A percentile compares a stretch with the other conserved stretches of the same genome.
phyloP scores from a whole-genome alignment of 169 alveolate species.

The Plasmodium ovale region DNA sequence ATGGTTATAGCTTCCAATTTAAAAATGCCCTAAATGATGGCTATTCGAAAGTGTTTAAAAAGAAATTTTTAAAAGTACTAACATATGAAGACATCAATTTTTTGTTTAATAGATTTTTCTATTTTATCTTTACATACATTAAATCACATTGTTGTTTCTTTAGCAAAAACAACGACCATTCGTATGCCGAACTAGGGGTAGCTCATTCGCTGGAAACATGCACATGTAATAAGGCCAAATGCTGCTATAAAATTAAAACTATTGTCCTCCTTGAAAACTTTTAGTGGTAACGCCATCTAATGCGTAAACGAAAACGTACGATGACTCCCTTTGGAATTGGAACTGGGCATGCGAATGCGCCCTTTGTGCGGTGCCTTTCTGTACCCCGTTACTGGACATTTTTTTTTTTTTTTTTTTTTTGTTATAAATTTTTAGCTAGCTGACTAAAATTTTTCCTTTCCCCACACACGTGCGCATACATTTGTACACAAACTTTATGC shows the following conservation, averaged over 20 bases:
- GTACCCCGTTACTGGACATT: not conserved
- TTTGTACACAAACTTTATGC: too few species aligned
- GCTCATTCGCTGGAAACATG: not conserved
- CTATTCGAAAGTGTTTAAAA: slow-evolving; percentile 73
- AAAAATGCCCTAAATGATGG: slow-evolving; percentile 61
- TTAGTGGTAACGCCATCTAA: slow-evolving; percentile 1
- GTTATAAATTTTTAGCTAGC: too few species aligned
- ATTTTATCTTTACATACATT: slow-evolving; percentile 37
- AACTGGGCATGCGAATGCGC: too few species aligned
- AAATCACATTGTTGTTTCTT: slow-evolving; percentile 55
- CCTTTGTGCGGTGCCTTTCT: too few species aligned
- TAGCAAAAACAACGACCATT: not conserved
- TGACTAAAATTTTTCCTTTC: too few species aligned
- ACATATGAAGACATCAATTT: slow-evolving; percentile 39
- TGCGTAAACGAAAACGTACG: too few species aligned
- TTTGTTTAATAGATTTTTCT: slow-evolving; percentile 65
- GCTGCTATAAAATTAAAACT: slow-evolving; percentile 74
- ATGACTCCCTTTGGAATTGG: too few species aligned
- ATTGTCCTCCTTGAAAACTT: slow-evolving; percentile 40
- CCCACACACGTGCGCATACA: too few species aligned
- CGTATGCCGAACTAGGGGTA: not conserved
- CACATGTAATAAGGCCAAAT: slow-evolving; percentile 22
- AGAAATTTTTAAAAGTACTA: slow-evolving; percentile 42
- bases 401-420: not conserved
- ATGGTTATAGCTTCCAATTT: slow-evolving; percentile 53